Evolutionary conservation across 768 basidiomycete genomes (phyloP).

Genomic region (Agaricus subrufescens): DNA sequence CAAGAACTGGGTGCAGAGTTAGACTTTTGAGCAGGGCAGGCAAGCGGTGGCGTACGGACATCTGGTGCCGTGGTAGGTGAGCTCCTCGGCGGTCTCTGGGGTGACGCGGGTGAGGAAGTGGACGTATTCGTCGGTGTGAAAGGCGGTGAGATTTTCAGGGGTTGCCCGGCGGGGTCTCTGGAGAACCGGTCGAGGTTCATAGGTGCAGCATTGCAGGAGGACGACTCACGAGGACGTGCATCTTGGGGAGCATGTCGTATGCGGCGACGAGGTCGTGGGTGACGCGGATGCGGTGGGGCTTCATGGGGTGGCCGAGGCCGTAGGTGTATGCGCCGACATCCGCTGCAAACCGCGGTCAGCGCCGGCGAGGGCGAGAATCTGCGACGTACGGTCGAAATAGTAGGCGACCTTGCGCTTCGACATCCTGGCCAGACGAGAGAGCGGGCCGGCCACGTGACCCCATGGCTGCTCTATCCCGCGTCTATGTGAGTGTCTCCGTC

Average conservation of each 20-base stretch:
- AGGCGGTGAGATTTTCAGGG: conserved; percentile 79
- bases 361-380: neutral
- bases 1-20: conserved; percentile 33
- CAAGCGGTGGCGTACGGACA: conserved; percentile 46
- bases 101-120: conserved; percentile 86
- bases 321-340: conserved; percentile 76
- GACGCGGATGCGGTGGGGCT: conserved; percentile 92
- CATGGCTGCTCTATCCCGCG: too few relatives aligned
- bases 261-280: conserved; percentile 88
- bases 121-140: conserved; percentile 98
- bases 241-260: conserved; percentile 91
- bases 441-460: too few relatives aligned
- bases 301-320: conserved; percentile 90
- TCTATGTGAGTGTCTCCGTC: too few relatives aligned
- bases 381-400: conserved; percentile 67
- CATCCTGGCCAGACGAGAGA: neutral
- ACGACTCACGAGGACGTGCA: conserved; percentile 79
- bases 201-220: too few relatives aligned
- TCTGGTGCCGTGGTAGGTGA: conserved; percentile 80
- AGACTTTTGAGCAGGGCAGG: neutral
- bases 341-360: conserved; percentile 30
- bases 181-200: neutral
- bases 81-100: conserved; percentile 84
- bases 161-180: conserved; percentile 70
- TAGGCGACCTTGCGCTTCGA: conserved; percentile 61